These are phyloP conservation scores for Artemisia argyi DNA, from an alignment of 129 eudicot species.

Conservation along the genomic window DNA sequence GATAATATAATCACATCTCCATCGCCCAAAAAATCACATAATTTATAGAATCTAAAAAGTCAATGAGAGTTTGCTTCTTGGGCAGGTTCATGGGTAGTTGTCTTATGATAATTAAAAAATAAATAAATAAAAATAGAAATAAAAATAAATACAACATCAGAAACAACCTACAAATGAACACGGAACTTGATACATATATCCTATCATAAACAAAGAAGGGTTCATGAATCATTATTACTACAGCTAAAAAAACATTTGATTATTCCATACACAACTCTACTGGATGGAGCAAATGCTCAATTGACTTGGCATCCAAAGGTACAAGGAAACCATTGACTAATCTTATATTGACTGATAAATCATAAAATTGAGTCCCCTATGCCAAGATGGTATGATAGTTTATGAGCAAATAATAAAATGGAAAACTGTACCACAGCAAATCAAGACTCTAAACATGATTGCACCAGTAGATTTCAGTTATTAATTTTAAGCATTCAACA, in stretches of 20 bases:
- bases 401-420: too few relatives aligned
- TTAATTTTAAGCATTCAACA: too few relatives aligned
- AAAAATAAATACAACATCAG: not conserved
- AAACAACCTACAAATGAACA: constrained; percentile 16
- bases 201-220: constrained; percentile 5
- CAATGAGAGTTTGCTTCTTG: constrained; percentile 26
- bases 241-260: not conserved
- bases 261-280: not conserved
- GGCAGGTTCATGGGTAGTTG: constrained; percentile 13
- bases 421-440: too few relatives aligned
- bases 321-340: not conserved
- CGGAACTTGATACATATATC: not conserved
- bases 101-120: constrained; percentile 13
- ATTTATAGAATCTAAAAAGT: constrained; percentile 1
- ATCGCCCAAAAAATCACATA: constrained; percentile 2
- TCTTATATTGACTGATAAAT: too few relatives aligned
- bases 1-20: constrained; percentile 16
- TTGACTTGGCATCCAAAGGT: not conserved
- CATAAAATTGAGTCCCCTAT: too few relatives aligned
- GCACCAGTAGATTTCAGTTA: too few relatives aligned
- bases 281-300: not conserved
- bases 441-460: too few relatives aligned
- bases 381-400: too few relatives aligned
- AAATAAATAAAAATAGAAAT: too few relatives aligned
- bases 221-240: not conserved